These are phyloP conservation scores for Kluyveromyces siamensis DNA, from an alignment of 805 yeast genomes.

Conservation along the genomic window DNA sequence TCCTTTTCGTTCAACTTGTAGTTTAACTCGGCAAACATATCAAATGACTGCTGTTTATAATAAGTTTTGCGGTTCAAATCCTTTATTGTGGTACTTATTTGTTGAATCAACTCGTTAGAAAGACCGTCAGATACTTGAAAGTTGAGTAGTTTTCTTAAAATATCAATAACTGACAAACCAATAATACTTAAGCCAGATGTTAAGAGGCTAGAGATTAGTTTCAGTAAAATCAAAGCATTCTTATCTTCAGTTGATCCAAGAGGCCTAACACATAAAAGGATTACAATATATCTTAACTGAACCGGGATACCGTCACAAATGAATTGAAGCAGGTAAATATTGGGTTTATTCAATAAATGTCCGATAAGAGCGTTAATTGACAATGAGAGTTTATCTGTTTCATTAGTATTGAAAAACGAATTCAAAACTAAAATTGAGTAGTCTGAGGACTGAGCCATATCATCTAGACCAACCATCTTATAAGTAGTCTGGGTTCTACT, in stretches of 20 bases:
- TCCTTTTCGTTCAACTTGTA: conserved; percentile 30
- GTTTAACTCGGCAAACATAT: conserved; percentile 64
- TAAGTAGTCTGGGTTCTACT: conserved; percentile 22
- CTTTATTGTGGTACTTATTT: conserved; percentile 52
- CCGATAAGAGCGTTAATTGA: conserved; percentile 46
- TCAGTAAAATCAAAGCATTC: conserved; percentile 28
- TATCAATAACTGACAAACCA: conserved; percentile 79
- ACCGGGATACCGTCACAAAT: conserved; percentile 75
- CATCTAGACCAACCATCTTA: conserved; percentile 19
- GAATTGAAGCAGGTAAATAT: conserved; percentile 42
- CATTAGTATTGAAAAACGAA: conserved; percentile 53
- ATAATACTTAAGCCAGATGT: conserved; percentile 74
- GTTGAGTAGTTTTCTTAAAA: conserved; percentile 48
- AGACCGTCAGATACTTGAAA: conserved; percentile 34
- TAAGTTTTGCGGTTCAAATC: conserved; percentile 70
- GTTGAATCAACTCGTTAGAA: conserved; percentile 26
- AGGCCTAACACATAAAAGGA: conserved; percentile 38
- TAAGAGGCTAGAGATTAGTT: conserved; percentile 48
- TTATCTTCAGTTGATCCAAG: conserved; percentile 14
- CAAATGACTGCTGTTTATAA: conserved; percentile 79
- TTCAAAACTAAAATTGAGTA: conserved; percentile 38
- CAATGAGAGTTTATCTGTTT: conserved; percentile 49
- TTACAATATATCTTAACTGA: conserved; percentile 59
- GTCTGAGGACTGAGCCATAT: conserved; percentile 20
- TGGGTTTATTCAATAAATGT: conserved; percentile 31